Base-by-base conservation (phyloP, 1,284 basidiomycete genomes). In the Pholiota adiposa region DNA sequence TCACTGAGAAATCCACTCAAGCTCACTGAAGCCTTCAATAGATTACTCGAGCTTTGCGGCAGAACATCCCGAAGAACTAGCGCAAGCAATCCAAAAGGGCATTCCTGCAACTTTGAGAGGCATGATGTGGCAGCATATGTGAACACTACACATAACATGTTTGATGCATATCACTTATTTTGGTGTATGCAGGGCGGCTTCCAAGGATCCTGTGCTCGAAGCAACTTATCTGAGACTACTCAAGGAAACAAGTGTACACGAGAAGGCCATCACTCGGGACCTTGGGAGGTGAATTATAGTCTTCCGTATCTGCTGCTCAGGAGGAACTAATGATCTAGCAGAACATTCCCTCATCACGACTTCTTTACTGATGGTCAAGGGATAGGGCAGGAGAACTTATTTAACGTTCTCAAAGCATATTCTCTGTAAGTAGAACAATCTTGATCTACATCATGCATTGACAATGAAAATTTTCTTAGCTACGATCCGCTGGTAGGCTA, bases 101-200 rank as follows among this genome's bases (percentile, higher is more conserved):
- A 95, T 99, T 33, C 97, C 96, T 1, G 80, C 87, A 36, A 85
- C 89, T 0, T 74, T 95, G 40, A 86, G 96, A 49, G 96, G 96
- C 21, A 96, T 98, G 88, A 90, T 97, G 77, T 99, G 97, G 97
- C 97, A 99, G 73, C 83, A 98, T 73, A 98, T 99, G 96, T 94
- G 79, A 66, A 70, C 72, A 57, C 54, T 65, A 60, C 51, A 11
- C 51, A 43, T 43, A 51, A 14, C 23, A 50, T 56, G 34, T 29
- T 40, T 12, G 25, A 25, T 38, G 7, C 34, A 16, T 25, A 9
- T 43, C 60, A 46, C 50, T 63, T n/a, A 63, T 52, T 51, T 29
- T 41, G 51, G 25, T 44, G 55, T 51, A 60, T 67, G 33, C 62
- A 91, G 88, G 88, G 86, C 92, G 52, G 94, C 92, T 27, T 94